A percentile compares a stretch with the other conserved stretches of the same genome.
Conservation (phyloP, 1,139 yeast genomes). For the Trichomonascaceae sp. region DNA sequence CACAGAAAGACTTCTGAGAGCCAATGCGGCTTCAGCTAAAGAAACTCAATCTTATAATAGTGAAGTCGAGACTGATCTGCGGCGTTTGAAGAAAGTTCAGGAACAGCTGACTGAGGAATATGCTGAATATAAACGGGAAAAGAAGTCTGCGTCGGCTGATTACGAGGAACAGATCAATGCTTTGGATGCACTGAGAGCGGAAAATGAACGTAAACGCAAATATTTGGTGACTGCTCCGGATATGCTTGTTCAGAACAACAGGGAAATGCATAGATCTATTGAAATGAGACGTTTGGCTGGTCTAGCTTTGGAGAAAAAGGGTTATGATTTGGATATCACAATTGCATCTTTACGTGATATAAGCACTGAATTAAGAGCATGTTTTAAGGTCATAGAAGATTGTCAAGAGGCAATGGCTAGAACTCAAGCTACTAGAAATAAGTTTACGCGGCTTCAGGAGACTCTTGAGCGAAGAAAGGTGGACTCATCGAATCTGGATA, state of each 20-base stretch:
- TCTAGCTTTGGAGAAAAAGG: slow-evolving; percentile 41
- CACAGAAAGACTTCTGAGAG: slow-evolving; percentile 22
- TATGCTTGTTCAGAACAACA: slow-evolving; percentile 48
- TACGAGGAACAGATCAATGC: slow-evolving; percentile 50
- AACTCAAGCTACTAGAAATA: slow-evolving; percentile 41
- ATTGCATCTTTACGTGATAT: slow-evolving; percentile 54
- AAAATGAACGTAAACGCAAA: slow-evolving; percentile 52
- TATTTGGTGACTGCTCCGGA: slow-evolving; percentile 61
- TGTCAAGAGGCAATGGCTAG: slow-evolving; percentile 46
- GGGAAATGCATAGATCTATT: slow-evolving; percentile 49
- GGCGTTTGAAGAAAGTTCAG: slow-evolving; percentile 57
- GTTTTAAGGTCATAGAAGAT: slow-evolving; percentile 53
- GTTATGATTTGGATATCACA: slow-evolving; percentile 49
- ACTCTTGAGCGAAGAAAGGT: slow-evolving; percentile 41
- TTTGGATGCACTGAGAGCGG: slow-evolving; percentile 51
- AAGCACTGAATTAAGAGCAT: slow-evolving; percentile 48
- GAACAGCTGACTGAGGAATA: slow-evolving; percentile 63
- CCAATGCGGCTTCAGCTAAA: slow-evolving; percentile 34
- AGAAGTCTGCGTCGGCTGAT: slow-evolving; percentile 49
- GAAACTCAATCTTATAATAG: slow-evolving; percentile 52
- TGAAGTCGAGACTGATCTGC: slow-evolving; percentile 57
- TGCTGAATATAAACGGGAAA: slow-evolving; percentile 57
- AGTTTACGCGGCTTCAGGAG: slow-evolving; percentile 42
- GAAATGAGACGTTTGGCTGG: slow-evolving; percentile 39
- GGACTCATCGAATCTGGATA: slow-evolving; percentile 43